Base-by-base conservation (phyloP, 2,329 filamentous ascomycete species). In the Penicillium corylophilum region DNA sequence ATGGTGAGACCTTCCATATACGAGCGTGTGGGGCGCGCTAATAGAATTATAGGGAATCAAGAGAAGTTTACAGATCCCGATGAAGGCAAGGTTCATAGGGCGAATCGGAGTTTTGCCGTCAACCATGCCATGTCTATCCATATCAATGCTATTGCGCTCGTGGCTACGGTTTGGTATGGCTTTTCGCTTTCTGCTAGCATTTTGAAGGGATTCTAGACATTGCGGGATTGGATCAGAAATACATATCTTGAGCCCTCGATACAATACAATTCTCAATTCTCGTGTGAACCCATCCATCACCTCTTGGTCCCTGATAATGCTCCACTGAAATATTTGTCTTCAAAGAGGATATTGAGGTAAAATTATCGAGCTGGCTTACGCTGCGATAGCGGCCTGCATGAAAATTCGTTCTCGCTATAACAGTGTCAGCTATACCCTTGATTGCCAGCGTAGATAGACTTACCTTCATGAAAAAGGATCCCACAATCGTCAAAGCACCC, bases 71-170 rank as follows among this genome's bases (percentile, higher is more conserved):
- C 28, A 5, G 28, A 46, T 13, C 20, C 35, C 2, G 46, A 54
- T 31, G 39, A 50, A 3, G 50, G 24, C 1, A 62, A 55, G 29
- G 9, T 57, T 1, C 33, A 59, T 20, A 49, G 49, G 22, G 62
- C 55, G 1, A 73, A 74, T 46, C 64, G 64, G 8, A 58, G 46
- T 0, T 76, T 76, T 48, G 64, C 67, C 1, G 54, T 59, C 10
- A 67, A 67, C 20, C 72, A 77, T 60, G 73, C 72, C 8, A 74
- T 75, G 70, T 69, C 65, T 10, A 75, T 76, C 26, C 74, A 75
- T 64, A 28, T 76, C 20, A 76, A 77, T 53, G 59, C 74, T 2
- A 62, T 76, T 18, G 64, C 71, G 0, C 61, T 76, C 22, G 40
- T 65, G 18, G 64, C 65, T 5, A 67, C 66, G 1, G 44, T 70